These are phyloP conservation scores for Mortierella sp. DNA, from an alignment of 371 early-diverging fungal genomes.

Conservation along the genomic window DNA sequence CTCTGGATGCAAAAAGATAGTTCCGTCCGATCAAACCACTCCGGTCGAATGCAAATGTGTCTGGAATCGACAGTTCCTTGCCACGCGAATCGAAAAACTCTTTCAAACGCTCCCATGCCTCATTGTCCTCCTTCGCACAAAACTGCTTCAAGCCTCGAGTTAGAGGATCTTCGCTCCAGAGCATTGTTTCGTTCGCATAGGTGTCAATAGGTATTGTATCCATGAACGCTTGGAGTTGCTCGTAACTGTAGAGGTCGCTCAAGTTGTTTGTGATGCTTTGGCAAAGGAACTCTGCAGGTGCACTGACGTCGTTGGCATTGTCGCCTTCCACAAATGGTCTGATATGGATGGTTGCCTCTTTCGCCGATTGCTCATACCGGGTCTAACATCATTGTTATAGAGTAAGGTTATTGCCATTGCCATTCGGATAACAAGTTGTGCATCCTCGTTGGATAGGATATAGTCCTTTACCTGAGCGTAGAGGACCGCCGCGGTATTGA, in stretches of 20 bases:
- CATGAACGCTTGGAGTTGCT: conserved; percentile 36
- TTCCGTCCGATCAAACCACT: conserved; percentile 19
- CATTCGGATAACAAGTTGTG: no score
- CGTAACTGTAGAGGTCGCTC: conserved; percentile 35
- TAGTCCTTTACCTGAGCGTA: conserved; percentile 33
- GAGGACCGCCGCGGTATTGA: conserved; percentile 32
- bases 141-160: conserved; percentile 22
- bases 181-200: conserved; percentile 25
- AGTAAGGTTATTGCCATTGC: neutral
- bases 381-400: conserved; percentile 5
- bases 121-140: conserved; percentile 19
- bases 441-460: no score
- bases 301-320: conserved; percentile 11
- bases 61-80: conserved; percentile 7
- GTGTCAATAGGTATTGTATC: conserved; percentile 26
- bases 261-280: conserved; percentile 26
- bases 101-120: conserved; percentile 40
- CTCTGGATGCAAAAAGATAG: conserved; percentile 34
- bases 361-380: conserved; percentile 41
- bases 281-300: conserved; percentile 30
- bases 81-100: conserved; percentile 19
- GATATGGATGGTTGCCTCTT: conserved; percentile 20
- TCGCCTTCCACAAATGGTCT: neutral
- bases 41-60: conserved; percentile 12
- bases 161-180: conserved; percentile 35